Evolutionary conservation across 2,329 filamentous ascomycete species (phyloP), one percentile per base, ranked within the genome.

Genomic region (Pseudogymnoascus sp.): DNA sequence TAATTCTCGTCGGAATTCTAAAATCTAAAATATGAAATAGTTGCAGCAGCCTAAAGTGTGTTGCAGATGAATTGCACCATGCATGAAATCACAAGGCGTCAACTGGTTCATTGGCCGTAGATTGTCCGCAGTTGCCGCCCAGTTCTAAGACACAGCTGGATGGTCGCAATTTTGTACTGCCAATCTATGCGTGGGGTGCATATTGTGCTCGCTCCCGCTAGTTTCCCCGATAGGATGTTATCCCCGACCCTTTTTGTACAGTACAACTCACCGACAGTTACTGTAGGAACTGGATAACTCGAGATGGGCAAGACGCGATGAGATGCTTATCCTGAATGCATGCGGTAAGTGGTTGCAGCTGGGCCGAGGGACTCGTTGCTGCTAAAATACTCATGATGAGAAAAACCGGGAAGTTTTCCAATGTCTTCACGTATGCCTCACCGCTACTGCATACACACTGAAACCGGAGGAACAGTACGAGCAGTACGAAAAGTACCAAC

Each of bases 201-300:
- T 57, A 57, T 33, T 57, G 10, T 5, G 10, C 5, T 57, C 4
- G 47, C 6, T 19, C 50, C 50, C 50, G 11, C 50, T 57, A 57
- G 50, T 57, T 57, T 57, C n/a, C 50, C 50, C 28, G 50, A 57
- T 33, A 57, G 50, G 50, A 57, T 31, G 50, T 19, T 28, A 57
- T 57, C 50, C 50, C 50, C 26, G 50, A 33, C 50, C 17, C 13
- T 33, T 33, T 33, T 57, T 57, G 50, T 57, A 57, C 50, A 33
- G 50, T 57, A 57, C 50, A 57, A 57, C 50, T 57, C 50, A 57
- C 50, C 50, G 50, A 57, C 50, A 57, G 50, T 57, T 57, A 57
- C 50, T 57, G 50, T 33, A 33, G 50, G n/a, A 57, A 57, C 50
- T 33, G 3, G 26, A 57, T 26, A n/a, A n/a, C 10, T 47, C 42